Percentiles rank a stretch among this genome's conserved stretches.
Conservation (phyloP, 768 basidiomycete genomes). For the Panaeolus papilionaceus region DNA sequence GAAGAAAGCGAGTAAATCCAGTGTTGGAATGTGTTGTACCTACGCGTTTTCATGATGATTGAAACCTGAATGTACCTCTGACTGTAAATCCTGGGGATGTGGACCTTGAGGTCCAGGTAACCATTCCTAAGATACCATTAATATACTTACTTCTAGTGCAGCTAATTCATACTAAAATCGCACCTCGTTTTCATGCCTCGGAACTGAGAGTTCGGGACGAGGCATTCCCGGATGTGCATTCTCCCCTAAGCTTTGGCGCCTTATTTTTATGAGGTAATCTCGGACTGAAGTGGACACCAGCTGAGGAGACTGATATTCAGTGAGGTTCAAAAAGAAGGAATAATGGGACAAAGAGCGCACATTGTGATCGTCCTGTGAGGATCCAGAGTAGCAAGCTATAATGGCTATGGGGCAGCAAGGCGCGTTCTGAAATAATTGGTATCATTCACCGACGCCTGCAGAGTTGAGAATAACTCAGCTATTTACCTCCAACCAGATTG, state of each 20-base stretch:
- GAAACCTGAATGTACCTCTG: slow-evolving; percentile 12
- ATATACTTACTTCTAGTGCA: background rate
- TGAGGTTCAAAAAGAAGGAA: background rate
- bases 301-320: slow-evolving; percentile 38
- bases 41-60: slow-evolving; percentile 30
- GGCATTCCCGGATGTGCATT: slow-evolving; percentile 28
- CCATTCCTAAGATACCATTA: slow-evolving; percentile 37
- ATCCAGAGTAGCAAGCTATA: slow-evolving; percentile 81
- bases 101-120: slow-evolving; percentile 33
- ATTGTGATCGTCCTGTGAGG: slow-evolving; percentile 79
- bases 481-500: slow-evolving; percentile 80
- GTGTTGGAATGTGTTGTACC: background rate
- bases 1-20: background rate
- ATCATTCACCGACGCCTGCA: slow-evolving; percentile 1
- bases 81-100: slow-evolving; percentile 10
- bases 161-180: slow-evolving; percentile 6
- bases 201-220: slow-evolving; percentile 33
- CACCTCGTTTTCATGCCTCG: slow-evolving; percentile 27
- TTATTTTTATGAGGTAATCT: slow-evolving; percentile 73
- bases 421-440: slow-evolving; percentile 59
- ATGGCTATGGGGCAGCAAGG: slow-evolving; percentile 85
- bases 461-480: background rate
- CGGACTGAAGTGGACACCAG: slow-evolving; percentile 68
- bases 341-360: slow-evolving; percentile 45
- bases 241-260: slow-evolving; percentile 43